Evolutionary conservation across 2,329 filamentous ascomycete species (phyloP), one percentile per base, ranked within the genome.

Genomic region (Diaporthe sp.): DNA sequence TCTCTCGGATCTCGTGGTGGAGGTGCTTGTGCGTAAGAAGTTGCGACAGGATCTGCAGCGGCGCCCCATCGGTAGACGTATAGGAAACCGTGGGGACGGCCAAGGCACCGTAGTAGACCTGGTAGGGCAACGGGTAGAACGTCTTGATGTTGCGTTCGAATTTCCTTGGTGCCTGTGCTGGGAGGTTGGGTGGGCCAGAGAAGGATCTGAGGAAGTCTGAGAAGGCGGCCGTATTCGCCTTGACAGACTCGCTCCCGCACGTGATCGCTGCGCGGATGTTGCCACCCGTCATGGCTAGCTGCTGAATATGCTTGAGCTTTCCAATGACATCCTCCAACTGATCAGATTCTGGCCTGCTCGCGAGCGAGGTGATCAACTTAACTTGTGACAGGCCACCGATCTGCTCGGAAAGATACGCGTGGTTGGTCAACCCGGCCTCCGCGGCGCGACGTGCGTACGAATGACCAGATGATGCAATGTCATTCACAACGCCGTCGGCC

Each of bases 1-100:
- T 98, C 83, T 99, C 97, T 73, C 97, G 94, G 79, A 99, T 98
- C 84, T 98, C 97, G 79, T 98, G 96, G 82, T 99, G 97, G 39
- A 99, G 89, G 82, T 98, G 94, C 84, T 98, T 98, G 86, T 99
- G 96, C 0, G 96, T 98, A 44, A 99, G 90, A 25, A 99, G 91
- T 83, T 98, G 95, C 17, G 96, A 92, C 31, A 99, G 91, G 55
- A 98, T 94, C 80, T 96, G 95, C 22, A 98, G 91, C 0, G 95
- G 90, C 1, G 97, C 95, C 55, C 94, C 92, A 71, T 94, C 90
- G 0, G 92, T 84, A 58, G 94, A 91, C 4, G 92, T 93, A 84
- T 98, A 99, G 0, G 96, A 94, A 0, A 94, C 93, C 0, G 96
- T 98, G 9, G 94, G 92, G 19, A 98, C 85, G 25, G 95, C 93